Evolutionary conservation across 371 early-diverging fungal species (phyloP).

Genomic region (Dichotomocladium elegans): DNA sequence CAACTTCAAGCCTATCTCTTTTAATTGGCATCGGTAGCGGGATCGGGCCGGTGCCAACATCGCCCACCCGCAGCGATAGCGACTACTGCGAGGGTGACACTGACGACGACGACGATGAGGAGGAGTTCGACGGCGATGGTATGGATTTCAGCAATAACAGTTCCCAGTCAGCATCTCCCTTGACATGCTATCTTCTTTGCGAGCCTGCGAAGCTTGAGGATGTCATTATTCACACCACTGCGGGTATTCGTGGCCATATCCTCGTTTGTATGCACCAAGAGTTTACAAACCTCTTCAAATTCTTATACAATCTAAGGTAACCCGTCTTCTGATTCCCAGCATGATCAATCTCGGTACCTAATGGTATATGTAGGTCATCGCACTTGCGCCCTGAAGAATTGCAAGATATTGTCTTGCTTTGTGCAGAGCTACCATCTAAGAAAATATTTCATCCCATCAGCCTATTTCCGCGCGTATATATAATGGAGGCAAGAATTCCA

Average conservation of each 20-base stretch:
- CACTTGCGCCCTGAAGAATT: constrained; percentile 33
- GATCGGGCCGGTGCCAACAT: not conserved
- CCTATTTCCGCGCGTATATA: constrained; percentile 50
- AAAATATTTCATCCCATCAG: constrained; percentile 43
- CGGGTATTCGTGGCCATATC: constrained; percentile 31
- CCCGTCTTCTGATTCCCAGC: not conserved
- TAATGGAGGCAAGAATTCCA: constrained; percentile 40
- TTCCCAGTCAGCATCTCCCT: constrained; percentile 16
- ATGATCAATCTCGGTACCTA: not conserved
- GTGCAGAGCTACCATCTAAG: constrained; percentile 30
- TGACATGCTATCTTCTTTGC: constrained; percentile 45
- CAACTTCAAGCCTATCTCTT: not conserved
- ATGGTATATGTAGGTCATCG: constrained; percentile 20
- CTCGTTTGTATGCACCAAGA: constrained; percentile 44
- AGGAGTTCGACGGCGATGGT: not conserved
- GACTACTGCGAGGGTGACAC: no score
- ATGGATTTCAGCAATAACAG: not conserved
- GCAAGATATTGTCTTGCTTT: constrained; percentile 53
- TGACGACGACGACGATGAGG: not conserved
- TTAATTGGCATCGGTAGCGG: constrained; percentile 3
- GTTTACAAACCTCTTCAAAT: constrained; percentile 41
- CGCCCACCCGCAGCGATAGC: not conserved
- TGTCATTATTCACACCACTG: constrained; percentile 26
- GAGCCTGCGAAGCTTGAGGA: constrained; percentile 30
- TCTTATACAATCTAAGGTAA: constrained; percentile 43